Percentiles rank a stretch among this genome's conserved stretches.
phyloP scores from a whole-genome alignment of 495 filamentous ascomycete species.

The Podospora bellae-mahoneyi region DNA sequence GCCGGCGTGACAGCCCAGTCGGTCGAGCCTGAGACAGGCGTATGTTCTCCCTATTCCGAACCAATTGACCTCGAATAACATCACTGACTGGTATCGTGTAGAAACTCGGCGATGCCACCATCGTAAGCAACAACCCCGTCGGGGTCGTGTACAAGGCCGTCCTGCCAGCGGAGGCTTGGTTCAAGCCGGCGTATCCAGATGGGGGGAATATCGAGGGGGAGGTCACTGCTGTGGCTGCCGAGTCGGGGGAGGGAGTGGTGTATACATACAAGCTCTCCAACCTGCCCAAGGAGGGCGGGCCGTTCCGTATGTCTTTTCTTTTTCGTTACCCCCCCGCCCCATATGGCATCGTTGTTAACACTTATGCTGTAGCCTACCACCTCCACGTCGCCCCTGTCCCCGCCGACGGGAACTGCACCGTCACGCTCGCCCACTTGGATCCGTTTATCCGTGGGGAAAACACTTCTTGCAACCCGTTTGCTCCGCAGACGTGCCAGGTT shows the following conservation, averaged over 20 bases:
- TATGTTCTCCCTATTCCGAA: conserved; percentile 15
- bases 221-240: conserved; percentile 52
- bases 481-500: conserved; percentile 71
- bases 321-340: neutral
- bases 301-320: conserved; percentile 60
- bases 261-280: conserved; percentile 61
- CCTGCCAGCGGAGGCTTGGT: conserved; percentile 53
- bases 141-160: conserved; percentile 57
- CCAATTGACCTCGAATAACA: neutral
- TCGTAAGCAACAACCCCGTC: conserved; percentile 59
- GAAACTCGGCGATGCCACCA: conserved; percentile 53
- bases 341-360: conserved; percentile 7
- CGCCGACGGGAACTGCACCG: conserved; percentile 72
- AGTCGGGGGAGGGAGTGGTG: conserved; percentile 59
- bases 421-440: conserved; percentile 59
- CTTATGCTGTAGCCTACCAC: conserved; percentile 63
- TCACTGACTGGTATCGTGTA: conserved; percentile 11
- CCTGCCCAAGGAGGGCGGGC: conserved; percentile 61
- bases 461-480: conserved; percentile 58
- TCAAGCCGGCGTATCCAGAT: conserved; percentile 43
- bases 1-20: conserved; percentile 24
- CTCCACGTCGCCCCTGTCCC: conserved; percentile 74
- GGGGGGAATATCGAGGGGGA: conserved; percentile 59
- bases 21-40: conserved; percentile 18
- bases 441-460: conserved; percentile 58